Base-by-base conservation (phyloP, 2,329 filamentous ascomycete genomes). In the Trichoderma brevicompactum region DNA sequence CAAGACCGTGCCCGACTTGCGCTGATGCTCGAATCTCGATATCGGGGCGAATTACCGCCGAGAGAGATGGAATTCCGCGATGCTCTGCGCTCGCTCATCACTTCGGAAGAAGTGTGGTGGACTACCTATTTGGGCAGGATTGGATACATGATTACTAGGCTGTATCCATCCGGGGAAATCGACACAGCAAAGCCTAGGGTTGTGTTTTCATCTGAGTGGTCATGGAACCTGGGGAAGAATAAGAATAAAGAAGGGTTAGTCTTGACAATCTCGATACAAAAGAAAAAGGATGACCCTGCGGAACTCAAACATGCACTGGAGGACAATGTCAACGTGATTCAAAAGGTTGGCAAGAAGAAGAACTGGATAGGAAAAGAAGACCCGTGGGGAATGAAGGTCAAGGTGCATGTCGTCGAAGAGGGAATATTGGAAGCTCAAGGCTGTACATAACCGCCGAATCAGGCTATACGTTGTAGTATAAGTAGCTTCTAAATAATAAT, bases 1-100 rank as follows among this genome's bases (percentile, higher is more conserved):
- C 74, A 81, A 43, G 83, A 88, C 65, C 83, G 89, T 10, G 86
- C 85, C 0, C 72, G 87, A 4, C 78, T 91, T 1, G 87, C 86
- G 0, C 78, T 91, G 13, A 79, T 88, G 49, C 82, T 91, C 0
- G 88, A 86, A 69, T 86, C 88, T 62, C 79, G 88, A 53, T 90
- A 88, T 76, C 84, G 85, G 3, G 87, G 86, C 6, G 83, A 87
- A 48, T 80, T 91, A 2, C 82, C 85, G 2, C 85, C 86, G 0
- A 80, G 80, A 0, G 88, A 90, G 69, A 72, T 81, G 8, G 74
- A 79, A 4, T 87, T 89, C 70, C 84, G 85, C 38, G 72, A 76
- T 1, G 79, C 82, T 4, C 78, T 91, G 38, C 77, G 82, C 44
- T 76, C 78, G 41, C 78, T 90, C 3, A 74, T 89, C 2, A 84